Evolutionary conservation across 2,329 filamentous ascomycete genomes (phyloP), one percentile per base, ranked within the genome.

Genomic region (Hymenoscyphus repandus): DNA sequence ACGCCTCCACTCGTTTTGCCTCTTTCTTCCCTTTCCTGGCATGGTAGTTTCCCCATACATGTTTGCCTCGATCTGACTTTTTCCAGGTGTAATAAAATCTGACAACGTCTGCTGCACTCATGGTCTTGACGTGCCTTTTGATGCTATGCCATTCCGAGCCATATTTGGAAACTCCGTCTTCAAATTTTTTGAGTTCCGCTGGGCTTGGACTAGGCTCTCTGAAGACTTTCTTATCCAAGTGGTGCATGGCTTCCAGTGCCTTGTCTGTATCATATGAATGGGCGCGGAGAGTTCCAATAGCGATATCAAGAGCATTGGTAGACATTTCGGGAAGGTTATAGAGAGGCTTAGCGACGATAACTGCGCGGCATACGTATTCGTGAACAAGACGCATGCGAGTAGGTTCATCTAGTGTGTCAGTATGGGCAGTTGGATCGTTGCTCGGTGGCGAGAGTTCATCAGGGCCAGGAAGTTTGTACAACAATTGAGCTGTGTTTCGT

Each of bases 1-100:
- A 27, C 42, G 83, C 85, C 62, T 88, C 86, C 22, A 79, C 80
- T 61, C 83, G 86, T 64, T 85, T 88, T 38, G 83, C 83, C 64
- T 95, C 89, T 69, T 93, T 96, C 68, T 92, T 95, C 50, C 89
- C 88, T 66, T 95, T 95, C 41, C 92, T 82, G 10, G 88, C 90
- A 45, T 88, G 83, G 62, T 87, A 96, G 58, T 84, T 88, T 53
- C 90, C 90, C 91, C 93, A 96, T 18, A 99, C 83, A 61, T 93
- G 83, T 64, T 81, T 85, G 37, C 93, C 93, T 52, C 85, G 83
- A 1, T 86, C 79, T 0, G 90, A 90, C 70, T 97, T 97, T 72
- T 99, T 99, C 93, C 93, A 99, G 58, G 88, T 88, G 67, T 99
- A 99, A 70, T 97, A 99, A 66, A 88, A 95, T 3, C 93, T 87